Evolutionary conservation across 768 basidiomycete species (phyloP).

Genomic region (Cystofilobasidium ferigula): DNA sequence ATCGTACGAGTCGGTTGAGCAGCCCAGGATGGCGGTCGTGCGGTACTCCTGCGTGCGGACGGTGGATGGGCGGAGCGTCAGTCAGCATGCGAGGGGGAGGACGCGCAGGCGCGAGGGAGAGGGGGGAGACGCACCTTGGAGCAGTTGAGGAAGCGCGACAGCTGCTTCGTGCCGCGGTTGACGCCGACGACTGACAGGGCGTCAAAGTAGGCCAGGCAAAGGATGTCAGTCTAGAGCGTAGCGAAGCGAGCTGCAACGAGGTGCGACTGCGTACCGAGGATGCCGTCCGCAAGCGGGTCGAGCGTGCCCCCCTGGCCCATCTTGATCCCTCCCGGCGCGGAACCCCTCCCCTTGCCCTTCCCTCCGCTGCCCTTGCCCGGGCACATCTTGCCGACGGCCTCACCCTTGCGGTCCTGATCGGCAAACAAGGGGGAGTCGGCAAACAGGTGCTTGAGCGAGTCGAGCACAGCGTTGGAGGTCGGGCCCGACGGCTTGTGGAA

Average conservation of each 20-base stretch:
- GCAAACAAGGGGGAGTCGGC: constrained; percentile 65
- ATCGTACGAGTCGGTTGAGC: constrained; percentile 90
- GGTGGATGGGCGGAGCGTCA: neutral
- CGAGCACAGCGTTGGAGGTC: constrained; percentile 80
- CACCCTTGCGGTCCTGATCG: constrained; percentile 36
- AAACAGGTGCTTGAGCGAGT: constrained; percentile 71
- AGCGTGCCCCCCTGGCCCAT: constrained; percentile 90
- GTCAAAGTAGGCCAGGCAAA: neutral
- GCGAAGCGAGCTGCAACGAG: neutral
- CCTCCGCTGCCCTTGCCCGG: constrained; percentile 45
- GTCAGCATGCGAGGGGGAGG: neutral
- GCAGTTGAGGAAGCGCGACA: constrained; percentile 72
- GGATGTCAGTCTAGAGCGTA: neutral
- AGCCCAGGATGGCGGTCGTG: constrained; percentile 81
- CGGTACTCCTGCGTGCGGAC: constrained; percentile 61
- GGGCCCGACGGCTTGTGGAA: constrained; percentile 60
- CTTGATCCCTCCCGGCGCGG: constrained; percentile 48
- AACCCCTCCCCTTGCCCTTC: constrained; percentile 30
- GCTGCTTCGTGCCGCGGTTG: constrained; percentile 77
- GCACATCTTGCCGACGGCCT: constrained; percentile 47
- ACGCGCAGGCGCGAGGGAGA: too few species aligned
- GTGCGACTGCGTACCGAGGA: constrained; percentile 53
- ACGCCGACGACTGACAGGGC: constrained; percentile 63
- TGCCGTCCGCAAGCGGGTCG: constrained; percentile 92
- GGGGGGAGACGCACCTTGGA: constrained; percentile 62